Base-by-base conservation (phyloP, 2,329 filamentous ascomycete species). In the Sporothrix globosa region DNA sequence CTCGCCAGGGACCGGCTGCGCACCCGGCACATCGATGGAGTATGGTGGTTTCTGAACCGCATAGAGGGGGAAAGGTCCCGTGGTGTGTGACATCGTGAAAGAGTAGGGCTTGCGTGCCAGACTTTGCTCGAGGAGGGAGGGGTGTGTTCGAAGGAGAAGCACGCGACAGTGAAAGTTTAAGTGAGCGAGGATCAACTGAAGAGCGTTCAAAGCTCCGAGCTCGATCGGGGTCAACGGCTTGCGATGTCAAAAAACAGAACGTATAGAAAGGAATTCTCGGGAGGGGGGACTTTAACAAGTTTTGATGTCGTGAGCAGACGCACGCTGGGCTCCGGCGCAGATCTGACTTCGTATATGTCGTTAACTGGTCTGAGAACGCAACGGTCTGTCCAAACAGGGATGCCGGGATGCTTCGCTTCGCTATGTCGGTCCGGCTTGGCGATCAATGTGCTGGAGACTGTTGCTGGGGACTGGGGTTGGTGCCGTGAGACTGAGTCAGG, bases 1-100 rank as follows among this genome's bases (percentile, higher is more conserved):
- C 83, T 97, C 93, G 82, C 93, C 93, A 6, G 90, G 84, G 72
- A 91, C 86, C 75, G 90, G 88, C 77, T 89, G 81, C 74, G 84
- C 87, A 76, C 89, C 91, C 19, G 91, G 83, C 13, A 86, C 88
- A 76, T 96, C 91, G 77, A 93, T 83, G 70, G 90, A 90, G 83
- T 90, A 95, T 17, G 92, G 92, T 46, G 89, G 86, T 79, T 89
- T 88, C 81, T 91, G 89, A 76, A 86, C 83, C 80, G 87, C 86
- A 76, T 84, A 81, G 73, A 88, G 78, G 73, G 86, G 86, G 77
- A 84, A 81, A 39, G 83, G 78, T 74, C 83, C 83, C 75, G 70
- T 70, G 13, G 21, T 21, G 68, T 71, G 70, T 2, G 70, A 53
- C 72, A 72, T 72, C 6, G 58, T 68, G 53, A 56, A 13, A 4